phyloP scores from a whole-genome alignment of 441 rosid genomes.

The Brassica hybrid region DNA sequence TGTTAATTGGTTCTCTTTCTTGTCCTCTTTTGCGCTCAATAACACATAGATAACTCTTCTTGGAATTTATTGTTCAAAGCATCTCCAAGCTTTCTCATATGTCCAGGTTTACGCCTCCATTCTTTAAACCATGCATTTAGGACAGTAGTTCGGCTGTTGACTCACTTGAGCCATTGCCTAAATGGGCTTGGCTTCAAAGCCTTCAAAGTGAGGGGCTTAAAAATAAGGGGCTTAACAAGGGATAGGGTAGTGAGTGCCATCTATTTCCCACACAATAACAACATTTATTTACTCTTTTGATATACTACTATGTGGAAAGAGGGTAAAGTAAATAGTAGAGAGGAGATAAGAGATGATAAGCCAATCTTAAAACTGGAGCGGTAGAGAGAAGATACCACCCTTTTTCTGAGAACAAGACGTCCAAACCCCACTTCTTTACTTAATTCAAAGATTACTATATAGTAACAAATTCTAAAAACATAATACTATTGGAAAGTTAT shows the following conservation, averaged over 20 bases:
- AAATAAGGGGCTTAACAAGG: constrained; percentile 3
- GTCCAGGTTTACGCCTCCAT: too few relatives aligned
- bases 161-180: neutral
- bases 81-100: too few relatives aligned
- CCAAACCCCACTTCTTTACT: constrained; percentile 34
- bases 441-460: neutral
- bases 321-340: constrained; percentile 20
- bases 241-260: neutral
- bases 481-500: too few relatives aligned
- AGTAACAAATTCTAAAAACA: neutral
- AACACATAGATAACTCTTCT: neutral
- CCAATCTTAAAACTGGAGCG: constrained; percentile 1
- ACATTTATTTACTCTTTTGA: neutral
- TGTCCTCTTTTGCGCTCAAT: neutral
- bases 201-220: neutral
- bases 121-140: neutral
- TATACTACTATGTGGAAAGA: neutral
- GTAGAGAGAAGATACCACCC: constrained; percentile 55
- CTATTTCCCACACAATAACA: neutral
- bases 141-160: neutral
- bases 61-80: neutral
- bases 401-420: constrained; percentile 48
- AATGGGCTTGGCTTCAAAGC: constrained; percentile 21
- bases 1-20: neutral
- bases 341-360: constrained; percentile 31